A percentile compares a stretch with the other conserved stretches of the same genome.
phyloP scores from a whole-genome alignment of 345 rosid species.

The Rhodamnia argentea region DNA sequence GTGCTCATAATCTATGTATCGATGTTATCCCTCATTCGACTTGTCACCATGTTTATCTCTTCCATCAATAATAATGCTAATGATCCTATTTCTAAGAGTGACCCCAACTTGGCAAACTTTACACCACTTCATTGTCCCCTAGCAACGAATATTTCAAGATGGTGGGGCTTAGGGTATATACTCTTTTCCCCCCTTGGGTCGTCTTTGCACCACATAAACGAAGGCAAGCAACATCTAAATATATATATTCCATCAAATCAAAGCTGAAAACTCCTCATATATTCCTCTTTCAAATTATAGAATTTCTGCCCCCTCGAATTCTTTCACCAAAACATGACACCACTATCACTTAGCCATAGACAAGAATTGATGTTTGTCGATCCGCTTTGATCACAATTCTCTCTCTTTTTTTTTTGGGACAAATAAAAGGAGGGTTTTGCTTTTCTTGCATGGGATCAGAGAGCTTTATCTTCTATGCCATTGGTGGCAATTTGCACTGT shows the following conservation, averaged over 20 bases:
- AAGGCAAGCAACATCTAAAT: neutral
- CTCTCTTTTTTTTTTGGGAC: neutral
- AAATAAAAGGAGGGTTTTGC: neutral
- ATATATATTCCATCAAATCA: neutral
- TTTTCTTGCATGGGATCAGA: neutral
- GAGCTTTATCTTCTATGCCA: neutral
- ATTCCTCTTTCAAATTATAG: neutral
- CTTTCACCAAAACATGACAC: neutral
- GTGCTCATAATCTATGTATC: neutral
- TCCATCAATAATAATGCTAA: neutral
- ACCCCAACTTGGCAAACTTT: neutral
- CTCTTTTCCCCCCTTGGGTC: neutral
- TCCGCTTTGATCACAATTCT: neutral
- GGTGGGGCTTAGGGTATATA: neutral
- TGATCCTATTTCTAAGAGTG: neutral
- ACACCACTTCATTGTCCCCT: neutral
- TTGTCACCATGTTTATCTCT: neutral
- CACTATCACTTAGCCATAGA: neutral
- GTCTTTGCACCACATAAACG: neutral
- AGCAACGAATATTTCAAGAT: neutral
- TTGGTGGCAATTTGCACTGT: neutral
- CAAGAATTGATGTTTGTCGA: neutral
- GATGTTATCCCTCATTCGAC: neutral
- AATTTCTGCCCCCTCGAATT: neutral
- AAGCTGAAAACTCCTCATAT: neutral